Evolutionary conservation across 208 protist genomes (phyloP).

Genomic region (Phytomonas francai): DNA sequence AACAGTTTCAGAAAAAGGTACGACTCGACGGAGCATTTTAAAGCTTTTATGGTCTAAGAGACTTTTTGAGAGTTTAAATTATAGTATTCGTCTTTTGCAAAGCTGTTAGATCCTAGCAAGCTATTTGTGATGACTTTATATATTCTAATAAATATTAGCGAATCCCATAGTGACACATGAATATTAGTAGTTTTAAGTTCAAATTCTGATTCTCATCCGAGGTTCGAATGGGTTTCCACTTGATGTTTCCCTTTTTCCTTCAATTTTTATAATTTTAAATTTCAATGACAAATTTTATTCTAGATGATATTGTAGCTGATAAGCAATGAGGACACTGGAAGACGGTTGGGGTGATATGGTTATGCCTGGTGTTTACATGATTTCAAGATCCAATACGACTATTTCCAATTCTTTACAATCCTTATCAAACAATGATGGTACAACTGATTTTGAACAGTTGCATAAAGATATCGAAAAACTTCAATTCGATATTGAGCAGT

Average conservation of each 20-base stretch:
- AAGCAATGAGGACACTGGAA: conserved; percentile 11
- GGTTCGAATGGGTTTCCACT: not conserved
- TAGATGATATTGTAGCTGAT: not conserved
- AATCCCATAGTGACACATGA: not conserved
- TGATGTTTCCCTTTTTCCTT: not conserved
- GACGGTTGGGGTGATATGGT: conserved; percentile 69
- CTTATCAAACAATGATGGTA: conserved; percentile 14
- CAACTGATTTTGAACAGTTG: conserved; percentile 46
- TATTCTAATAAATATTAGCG: not conserved
- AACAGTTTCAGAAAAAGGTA: not conserved
- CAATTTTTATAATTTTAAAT: not conserved
- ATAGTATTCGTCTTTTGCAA: conserved; percentile 7
- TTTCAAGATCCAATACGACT: conserved; percentile 18
- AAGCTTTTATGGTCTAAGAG: conserved; percentile 1
- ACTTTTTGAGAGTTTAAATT: conserved; percentile 2
- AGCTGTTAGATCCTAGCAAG: not conserved
- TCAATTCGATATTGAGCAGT: conserved; percentile 36
- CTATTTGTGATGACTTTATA: not conserved
- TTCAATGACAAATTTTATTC: not conserved
- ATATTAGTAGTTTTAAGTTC: not conserved
- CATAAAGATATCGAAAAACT: conserved; percentile 51
- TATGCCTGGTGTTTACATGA: conserved; percentile 79
- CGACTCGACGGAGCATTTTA: not conserved
- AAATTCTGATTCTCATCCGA: not conserved
- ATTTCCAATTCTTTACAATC: conserved; percentile 8